These are phyloP conservation scores for Volvariella surrecta DNA, from an alignment of 1,284 basidiomycete species.

Conservation along the genomic window DNA sequence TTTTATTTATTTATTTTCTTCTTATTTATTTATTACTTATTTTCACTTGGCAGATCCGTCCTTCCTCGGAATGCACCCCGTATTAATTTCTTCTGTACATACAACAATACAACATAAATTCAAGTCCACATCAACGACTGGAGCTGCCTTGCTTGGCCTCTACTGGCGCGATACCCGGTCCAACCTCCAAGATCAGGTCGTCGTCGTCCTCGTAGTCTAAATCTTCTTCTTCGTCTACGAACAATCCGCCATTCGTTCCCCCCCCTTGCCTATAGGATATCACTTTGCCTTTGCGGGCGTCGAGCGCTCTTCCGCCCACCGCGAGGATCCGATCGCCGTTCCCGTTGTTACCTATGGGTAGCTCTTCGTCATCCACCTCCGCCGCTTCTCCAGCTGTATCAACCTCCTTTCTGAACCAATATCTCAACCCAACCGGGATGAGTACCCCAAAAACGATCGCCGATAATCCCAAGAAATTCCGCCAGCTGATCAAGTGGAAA, in stretches of 20 bases:
- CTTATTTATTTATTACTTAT: conserved; percentile 5
- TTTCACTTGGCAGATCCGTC: too few species aligned
- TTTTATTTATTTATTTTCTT: conserved; percentile 13
- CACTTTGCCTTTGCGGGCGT: background rate
- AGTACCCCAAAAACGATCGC: conserved; percentile 86
- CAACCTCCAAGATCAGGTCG: conserved; percentile 61
- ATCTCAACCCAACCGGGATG: conserved; percentile 84
- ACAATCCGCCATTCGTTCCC: conserved; percentile 26
- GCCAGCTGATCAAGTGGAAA: conserved; percentile 86
- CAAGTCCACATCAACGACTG: conserved; percentile 2
- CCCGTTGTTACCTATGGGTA: conserved; percentile 23
- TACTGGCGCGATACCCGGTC: conserved; percentile 30
- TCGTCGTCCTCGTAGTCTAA: conserved; percentile 26
- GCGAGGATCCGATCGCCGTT: conserved; percentile 41
- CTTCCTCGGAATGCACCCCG: too few species aligned
- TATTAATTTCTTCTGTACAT: too few species aligned
- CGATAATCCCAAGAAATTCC: conserved; percentile 75
- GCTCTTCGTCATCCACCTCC: conserved; percentile 21
- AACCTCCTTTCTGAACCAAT: conserved; percentile 55
- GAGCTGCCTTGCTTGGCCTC: conserved; percentile 22
- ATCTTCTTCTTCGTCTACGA: conserved; percentile 23
- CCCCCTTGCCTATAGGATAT: conserved; percentile 11
- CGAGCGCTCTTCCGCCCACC: conserved; percentile 29
- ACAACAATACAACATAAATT: conserved; percentile 3
- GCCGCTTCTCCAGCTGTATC: conserved; percentile 28